These are phyloP conservation scores for Curvularia verruculosa DNA, from an alignment of 2,329 filamentous ascomycete genomes.

Conservation along the genomic window DNA sequence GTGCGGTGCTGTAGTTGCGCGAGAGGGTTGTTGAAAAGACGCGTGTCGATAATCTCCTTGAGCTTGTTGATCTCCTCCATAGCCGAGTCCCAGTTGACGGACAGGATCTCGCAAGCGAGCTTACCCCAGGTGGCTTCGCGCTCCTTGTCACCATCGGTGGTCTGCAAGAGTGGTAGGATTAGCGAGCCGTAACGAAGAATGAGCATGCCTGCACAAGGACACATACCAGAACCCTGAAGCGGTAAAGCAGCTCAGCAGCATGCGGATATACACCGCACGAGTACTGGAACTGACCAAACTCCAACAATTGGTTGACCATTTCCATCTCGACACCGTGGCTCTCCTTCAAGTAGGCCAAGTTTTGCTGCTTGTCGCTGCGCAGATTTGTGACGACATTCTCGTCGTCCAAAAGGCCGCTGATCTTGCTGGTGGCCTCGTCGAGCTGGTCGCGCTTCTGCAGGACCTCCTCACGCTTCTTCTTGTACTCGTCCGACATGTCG, in stretches of 20 bases:
- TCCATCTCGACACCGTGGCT: slow-evolving; percentile 92
- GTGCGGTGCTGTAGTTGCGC: slow-evolving; percentile 96
- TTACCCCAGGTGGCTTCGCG: slow-evolving; percentile 97
- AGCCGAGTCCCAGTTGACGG: slow-evolving; percentile 90
- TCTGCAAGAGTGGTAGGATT: slow-evolving; percentile 49
- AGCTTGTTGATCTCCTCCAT: slow-evolving; percentile 70
- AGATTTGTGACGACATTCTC: slow-evolving; percentile 90
- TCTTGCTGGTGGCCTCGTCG: slow-evolving; percentile 86
- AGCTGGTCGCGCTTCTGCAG: slow-evolving; percentile 80
- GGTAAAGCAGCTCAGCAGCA: slow-evolving; percentile 91
- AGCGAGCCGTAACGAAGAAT: background rate
- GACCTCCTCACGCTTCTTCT: slow-evolving; percentile 87
- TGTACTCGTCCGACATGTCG: slow-evolving; percentile 81
- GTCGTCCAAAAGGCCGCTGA: slow-evolving; percentile 82
- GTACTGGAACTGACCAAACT: slow-evolving; percentile 97
- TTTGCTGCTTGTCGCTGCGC: slow-evolving; percentile 95
- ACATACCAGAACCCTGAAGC: slow-evolving; percentile 83
- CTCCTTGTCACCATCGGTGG: slow-evolving; percentile 98
- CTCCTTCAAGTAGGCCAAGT: slow-evolving; percentile 97
- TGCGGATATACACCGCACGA: slow-evolving; percentile 92
- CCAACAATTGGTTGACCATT: slow-evolving; percentile 95
- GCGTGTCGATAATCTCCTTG: slow-evolving; percentile 81
- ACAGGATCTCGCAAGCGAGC: slow-evolving; percentile 93
- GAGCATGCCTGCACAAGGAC: background rate
- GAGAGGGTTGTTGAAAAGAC: slow-evolving; percentile 94